Conservation (phyloP, 345 rosid species). For the Rhodamnia rubescens region DNA sequence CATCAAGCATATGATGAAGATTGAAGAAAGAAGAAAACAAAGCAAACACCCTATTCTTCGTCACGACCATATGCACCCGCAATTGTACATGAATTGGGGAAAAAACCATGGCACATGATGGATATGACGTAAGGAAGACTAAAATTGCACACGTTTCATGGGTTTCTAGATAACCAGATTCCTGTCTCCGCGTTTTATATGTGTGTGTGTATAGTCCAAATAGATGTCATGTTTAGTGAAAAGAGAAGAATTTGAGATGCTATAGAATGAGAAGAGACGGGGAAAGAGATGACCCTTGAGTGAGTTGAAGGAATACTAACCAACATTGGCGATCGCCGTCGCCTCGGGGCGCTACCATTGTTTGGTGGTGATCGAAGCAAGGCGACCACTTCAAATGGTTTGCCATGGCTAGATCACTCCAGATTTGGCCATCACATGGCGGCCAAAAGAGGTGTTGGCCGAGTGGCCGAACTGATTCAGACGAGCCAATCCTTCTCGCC, state of each 20-base stretch:
- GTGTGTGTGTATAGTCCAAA: not conserved
- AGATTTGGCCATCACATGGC: no score
- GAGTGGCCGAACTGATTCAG: not conserved
- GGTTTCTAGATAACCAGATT: no score
- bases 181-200: no score
- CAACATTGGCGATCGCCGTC: rapidly evolving
- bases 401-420: not conserved
- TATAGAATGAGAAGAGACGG: not conserved
- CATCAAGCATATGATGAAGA: not conserved
- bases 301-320: not conserved
- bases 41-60: not conserved
- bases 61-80: not conserved
- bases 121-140: not conserved
- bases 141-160: not conserved
- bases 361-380: not conserved
- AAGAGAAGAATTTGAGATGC: not conserved
- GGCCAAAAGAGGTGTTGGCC: no score
- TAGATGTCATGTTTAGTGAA: not conserved
- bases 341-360: not conserved
- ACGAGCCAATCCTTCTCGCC: not conserved
- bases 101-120: no score
- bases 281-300: no score
- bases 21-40: not conserved
- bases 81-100: no score
- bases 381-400: not conserved